A percentile compares a stretch with the other conserved stretches of the same genome.
Evolutionary conservation across 1,284 basidiomycete genomes (phyloP).

Genomic region (Tetrapyrgos nigripes): DNA sequence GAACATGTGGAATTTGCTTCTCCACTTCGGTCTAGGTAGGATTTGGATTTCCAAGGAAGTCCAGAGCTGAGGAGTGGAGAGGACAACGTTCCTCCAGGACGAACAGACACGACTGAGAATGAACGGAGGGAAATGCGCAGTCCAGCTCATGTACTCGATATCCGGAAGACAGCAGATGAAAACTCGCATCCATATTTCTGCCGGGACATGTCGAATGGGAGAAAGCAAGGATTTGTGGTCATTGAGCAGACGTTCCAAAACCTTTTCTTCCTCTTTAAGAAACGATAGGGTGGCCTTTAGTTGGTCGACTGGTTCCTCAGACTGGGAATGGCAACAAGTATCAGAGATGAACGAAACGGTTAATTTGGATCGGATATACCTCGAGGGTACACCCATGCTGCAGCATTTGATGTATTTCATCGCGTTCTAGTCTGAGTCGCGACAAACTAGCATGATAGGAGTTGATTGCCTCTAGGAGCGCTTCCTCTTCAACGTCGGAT

Average conservation of each 20-base stretch:
- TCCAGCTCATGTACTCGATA: not conserved
- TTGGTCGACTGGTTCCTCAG: not conserved
- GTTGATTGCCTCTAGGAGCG: not conserved
- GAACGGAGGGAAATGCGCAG: not conserved
- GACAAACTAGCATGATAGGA: not conserved
- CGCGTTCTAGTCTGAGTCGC: not conserved
- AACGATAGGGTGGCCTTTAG: not conserved
- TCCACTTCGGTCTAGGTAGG: not conserved
- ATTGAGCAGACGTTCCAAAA: not conserved
- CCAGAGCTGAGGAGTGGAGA: constrained; percentile 3
- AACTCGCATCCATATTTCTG: constrained; percentile 1
- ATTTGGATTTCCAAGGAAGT: constrained; percentile 2
- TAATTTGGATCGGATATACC: not conserved
- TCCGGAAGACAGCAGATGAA: constrained; percentile 2
- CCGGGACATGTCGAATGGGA: not conserved
- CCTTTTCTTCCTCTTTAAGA: not conserved
- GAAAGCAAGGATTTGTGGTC: constrained; percentile 3
- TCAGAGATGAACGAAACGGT: not conserved
- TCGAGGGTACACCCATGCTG: not conserved
- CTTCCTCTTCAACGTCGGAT: not conserved
- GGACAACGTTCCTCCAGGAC: constrained; percentile 1
- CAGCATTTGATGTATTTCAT: not conserved
- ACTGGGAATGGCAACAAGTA: too few relatives aligned
- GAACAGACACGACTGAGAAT: constrained; percentile 2
- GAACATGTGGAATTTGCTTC: not conserved